Base-by-base conservation (phyloP, 768 basidiomycete species). In the Rhodosporidiobolus sp. region DNA sequence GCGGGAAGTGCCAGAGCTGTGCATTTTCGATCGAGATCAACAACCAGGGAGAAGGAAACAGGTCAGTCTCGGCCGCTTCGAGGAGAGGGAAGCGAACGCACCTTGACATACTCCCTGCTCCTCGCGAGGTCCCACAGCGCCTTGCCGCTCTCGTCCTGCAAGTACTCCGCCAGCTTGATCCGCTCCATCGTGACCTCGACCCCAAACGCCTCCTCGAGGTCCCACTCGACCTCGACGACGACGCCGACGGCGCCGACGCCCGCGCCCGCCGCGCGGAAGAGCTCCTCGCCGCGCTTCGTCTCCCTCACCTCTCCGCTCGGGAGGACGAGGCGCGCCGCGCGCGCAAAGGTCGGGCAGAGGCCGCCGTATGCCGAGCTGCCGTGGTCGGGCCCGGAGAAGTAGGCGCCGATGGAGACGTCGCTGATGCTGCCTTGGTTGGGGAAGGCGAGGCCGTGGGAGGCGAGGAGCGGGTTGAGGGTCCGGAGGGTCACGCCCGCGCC, bases 1-100 rank as follows among this genome's bases (percentile, higher is more conserved):
- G 20, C 19, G 62, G 62, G 62, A 52, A 63, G 52, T 63, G 32
- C 62, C 62, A 63, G 50, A 63, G 16, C 62, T 62, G 61, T 32
- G 4, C 8, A 43, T 43, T 43, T 43, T 43, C 38, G 38, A n/a
- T n/a, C n/a, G n/a, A n/a, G n/a, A n/a, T n/a, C n/a, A n/a, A n/a
- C n/a, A n/a, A n/a, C n/a, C n/a, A n/a, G n/a, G n/a, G n/a, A n/a
- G n/a, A n/a, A n/a, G n/a, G n/a, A n/a, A n/a, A n/a, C n/a, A n/a
- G n/a, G n/a, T n/a, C n/a, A n/a, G n/a, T n/a, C n/a, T 38, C 32
- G 26, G 22, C 22, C 11, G 58, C 5, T 12, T 20, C 46, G 48
- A 17, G 28, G 32, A 46, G 19, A 30, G 16, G 14, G 6, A 32
- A 5, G n/a, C 55, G 30, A 49, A 43, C 59, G 45, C 60, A 62